Conservation (phyloP, 495 filamentous ascomycete species). For the Penicillium steckii region DNA sequence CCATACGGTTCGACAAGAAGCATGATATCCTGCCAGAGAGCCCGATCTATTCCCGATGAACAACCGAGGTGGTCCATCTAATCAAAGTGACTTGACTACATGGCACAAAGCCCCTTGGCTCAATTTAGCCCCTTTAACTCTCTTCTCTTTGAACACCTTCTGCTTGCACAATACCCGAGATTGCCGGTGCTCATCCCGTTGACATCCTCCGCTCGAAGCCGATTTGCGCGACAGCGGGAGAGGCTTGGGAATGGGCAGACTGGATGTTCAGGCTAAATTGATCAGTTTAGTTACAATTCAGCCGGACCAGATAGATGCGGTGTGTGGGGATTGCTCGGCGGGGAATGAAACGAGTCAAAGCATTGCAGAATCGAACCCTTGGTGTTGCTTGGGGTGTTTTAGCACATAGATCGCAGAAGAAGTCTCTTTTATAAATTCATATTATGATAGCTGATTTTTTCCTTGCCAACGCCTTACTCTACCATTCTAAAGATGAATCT, state of each 20-base stretch:
- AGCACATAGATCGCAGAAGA: no score
- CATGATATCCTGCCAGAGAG: background rate
- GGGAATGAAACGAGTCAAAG: background rate
- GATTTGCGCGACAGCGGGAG: slow-evolving; percentile 5
- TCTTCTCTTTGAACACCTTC: background rate
- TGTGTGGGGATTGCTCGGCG: background rate
- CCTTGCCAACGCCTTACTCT: no score
- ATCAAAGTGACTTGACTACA: no score
- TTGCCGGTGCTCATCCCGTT: background rate
- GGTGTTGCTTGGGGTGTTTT: background rate
- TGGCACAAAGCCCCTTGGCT: background rate
- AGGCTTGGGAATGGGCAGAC: background rate
- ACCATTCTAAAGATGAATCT: no score
- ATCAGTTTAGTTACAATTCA: background rate
- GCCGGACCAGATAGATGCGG: background rate
- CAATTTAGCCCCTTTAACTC: background rate
- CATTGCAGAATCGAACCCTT: background rate
- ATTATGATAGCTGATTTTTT: no score
- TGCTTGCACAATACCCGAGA: background rate
- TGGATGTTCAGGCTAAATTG: background rate
- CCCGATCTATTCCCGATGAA: background rate
- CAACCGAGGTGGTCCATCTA: no score
- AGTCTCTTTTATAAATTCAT: no score
- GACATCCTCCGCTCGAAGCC: background rate
- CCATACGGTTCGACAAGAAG: background rate